Conservation (phyloP, 2,329 filamentous ascomycete species). For the Alternaria sp. region DNA sequence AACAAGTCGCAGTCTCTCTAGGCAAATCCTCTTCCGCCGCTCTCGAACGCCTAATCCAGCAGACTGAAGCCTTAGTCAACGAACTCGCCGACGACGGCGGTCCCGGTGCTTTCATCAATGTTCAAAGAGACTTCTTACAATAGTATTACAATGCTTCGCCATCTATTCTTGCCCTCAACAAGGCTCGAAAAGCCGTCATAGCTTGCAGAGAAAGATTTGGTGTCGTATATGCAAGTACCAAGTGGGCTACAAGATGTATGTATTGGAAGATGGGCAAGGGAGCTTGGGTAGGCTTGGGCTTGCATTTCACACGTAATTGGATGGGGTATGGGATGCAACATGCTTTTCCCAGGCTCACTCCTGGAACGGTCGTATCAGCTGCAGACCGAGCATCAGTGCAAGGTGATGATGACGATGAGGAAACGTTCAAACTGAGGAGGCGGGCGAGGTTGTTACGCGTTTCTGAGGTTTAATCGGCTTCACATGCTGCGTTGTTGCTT, state of each 20-base stretch:
- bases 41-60: conserved; percentile 83
- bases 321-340: neutral
- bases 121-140: conserved; percentile 53
- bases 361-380: neutral
- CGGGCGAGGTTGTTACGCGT: neutral
- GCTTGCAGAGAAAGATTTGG: neutral
- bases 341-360: neutral
- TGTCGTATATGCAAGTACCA: neutral
- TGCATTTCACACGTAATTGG: neutral
- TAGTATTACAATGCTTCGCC: conserved; percentile 20
- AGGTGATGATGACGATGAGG: neutral
- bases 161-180: neutral
- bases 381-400: neutral
- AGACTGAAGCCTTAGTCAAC: conserved; percentile 86
- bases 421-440: neutral
- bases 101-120: conserved; percentile 82
- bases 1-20: conserved; percentile 72
- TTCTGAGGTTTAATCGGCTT: neutral
- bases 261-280: conserved; percentile 7
- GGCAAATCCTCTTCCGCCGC: conserved; percentile 90
- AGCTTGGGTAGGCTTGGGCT: conserved; percentile 4
- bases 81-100: conserved; percentile 82
- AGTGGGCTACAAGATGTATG: conserved; percentile 2
- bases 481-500: neutral
- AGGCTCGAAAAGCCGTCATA: neutral